Conservation (phyloP, 2,329 filamentous ascomycete species). For the Aspergillus sojae region DNA sequence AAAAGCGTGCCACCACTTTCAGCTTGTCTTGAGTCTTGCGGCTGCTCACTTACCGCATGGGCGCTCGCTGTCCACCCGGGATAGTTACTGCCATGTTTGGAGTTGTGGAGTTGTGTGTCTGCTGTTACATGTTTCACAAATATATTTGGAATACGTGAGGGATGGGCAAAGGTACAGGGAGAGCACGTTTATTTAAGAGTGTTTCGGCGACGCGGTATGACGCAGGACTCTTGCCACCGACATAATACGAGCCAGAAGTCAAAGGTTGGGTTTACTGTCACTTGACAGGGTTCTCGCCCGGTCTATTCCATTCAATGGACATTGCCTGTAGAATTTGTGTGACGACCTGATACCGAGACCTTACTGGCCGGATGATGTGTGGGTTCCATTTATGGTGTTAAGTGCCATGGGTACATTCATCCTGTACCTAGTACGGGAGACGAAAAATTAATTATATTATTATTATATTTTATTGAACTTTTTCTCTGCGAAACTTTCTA, state of each 20-base stretch:
- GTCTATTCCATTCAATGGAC: neutral
- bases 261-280: neutral
- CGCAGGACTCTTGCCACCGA: neutral
- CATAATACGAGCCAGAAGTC: neutral
- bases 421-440: no score
- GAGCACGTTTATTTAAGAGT: neutral
- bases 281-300: neutral
- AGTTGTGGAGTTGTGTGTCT: neutral
- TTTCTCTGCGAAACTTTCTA: no score
- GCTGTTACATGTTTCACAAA: neutral
- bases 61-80: neutral
- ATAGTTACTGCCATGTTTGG: neutral
- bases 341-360: neutral
- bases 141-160: neutral
- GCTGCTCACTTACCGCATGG: neutral
- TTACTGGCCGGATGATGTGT: neutral
- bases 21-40: neutral
- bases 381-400: neutral
- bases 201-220: neutral
- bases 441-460: no score
- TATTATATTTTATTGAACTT: no score
- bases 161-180: neutral
- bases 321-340: neutral
- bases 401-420: neutral
- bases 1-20: neutral